Conservation (phyloP, 2,329 filamentous ascomycete genomes). For the Ophiostoma australiae region DNA sequence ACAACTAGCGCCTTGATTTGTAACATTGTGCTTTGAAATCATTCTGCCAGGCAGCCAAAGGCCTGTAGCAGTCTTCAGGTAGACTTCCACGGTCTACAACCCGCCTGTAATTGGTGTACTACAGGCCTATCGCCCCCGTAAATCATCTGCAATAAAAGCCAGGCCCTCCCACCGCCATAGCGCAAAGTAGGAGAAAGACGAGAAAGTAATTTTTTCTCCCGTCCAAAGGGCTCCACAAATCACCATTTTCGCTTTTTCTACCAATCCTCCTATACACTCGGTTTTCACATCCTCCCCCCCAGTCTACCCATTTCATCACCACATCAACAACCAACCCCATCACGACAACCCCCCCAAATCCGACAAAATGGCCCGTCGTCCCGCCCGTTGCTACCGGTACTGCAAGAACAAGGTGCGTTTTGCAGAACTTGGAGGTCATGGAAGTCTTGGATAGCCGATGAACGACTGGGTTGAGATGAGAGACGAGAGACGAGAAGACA, state of each 20-base stretch:
- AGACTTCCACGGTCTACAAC: background rate
- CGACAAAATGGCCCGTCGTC: slow-evolving; percentile 98
- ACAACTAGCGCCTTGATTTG: slow-evolving; percentile 7
- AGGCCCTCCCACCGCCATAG: background rate
- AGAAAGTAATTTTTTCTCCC: slow-evolving; percentile 16
- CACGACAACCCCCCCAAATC: slow-evolving; percentile 40
- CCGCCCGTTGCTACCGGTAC: slow-evolving; percentile 99
- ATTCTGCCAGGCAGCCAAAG: background rate
- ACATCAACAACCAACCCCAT: slow-evolving; percentile 30
- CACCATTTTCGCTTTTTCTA: slow-evolving; percentile 20
- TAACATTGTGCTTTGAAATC: slow-evolving; percentile 13
- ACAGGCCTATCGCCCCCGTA: background rate
- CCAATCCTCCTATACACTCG: slow-evolving; percentile 29
- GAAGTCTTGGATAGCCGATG: slow-evolving; percentile 10
- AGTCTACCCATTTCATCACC: slow-evolving; percentile 17
- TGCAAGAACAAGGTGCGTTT: slow-evolving; percentile 99
- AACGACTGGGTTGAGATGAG: slow-evolving; percentile 14
- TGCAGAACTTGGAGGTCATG: background rate
- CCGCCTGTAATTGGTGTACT: no score
- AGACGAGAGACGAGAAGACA: slow-evolving; percentile 15
- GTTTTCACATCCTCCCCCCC: slow-evolving; percentile 13
- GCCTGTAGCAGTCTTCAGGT: background rate
- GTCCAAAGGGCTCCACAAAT: slow-evolving; percentile 7
- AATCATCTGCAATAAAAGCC: background rate
- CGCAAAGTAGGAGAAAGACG: background rate